Conservation (phyloP, 2,329 filamentous ascomycete genomes). For the Colletotrichum cereale region DNA sequence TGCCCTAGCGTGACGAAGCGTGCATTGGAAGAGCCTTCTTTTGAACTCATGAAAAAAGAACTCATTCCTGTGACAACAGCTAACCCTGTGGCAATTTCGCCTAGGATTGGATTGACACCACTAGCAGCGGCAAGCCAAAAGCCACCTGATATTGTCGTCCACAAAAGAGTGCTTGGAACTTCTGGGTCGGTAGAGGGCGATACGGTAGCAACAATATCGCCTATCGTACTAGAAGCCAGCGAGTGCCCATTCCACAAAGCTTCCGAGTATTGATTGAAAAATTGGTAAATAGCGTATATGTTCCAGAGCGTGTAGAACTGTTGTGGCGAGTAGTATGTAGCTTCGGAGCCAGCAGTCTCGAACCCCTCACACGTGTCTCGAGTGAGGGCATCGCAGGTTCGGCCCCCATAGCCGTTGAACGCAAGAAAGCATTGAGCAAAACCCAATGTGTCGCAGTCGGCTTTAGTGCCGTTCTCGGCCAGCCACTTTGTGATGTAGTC, state of each 20-base stretch:
- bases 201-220: constrained; percentile 44
- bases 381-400: constrained; percentile 45
- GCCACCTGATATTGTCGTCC: constrained; percentile 42
- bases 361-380: constrained; percentile 44
- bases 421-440: constrained; percentile 47
- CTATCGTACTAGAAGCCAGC: constrained; percentile 45
- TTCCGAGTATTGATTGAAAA: constrained; percentile 47
- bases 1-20: constrained; percentile 46
- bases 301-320: constrained; percentile 48
- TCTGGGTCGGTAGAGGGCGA: constrained; percentile 43
- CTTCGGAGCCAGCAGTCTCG: constrained; percentile 38
- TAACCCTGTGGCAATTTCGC: constrained; percentile 32
- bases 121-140: constrained; percentile 37
- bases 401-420: constrained; percentile 45
- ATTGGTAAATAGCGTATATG: constrained; percentile 47
- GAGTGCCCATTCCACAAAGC: constrained; percentile 45
- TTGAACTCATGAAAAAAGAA: constrained; percentile 30
- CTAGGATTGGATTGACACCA: constrained; percentile 38
- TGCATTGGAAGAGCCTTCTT: constrained; percentile 40
- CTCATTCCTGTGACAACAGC: constrained; percentile 32
- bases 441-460: constrained; percentile 44
- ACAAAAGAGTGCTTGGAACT: constrained; percentile 41
- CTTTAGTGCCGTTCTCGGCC: constrained; percentile 44
- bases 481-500: constrained; percentile 46
- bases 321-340: constrained; percentile 43